Conservation (phyloP, 441 rosid species). For the Pelargonium australe region DNA sequence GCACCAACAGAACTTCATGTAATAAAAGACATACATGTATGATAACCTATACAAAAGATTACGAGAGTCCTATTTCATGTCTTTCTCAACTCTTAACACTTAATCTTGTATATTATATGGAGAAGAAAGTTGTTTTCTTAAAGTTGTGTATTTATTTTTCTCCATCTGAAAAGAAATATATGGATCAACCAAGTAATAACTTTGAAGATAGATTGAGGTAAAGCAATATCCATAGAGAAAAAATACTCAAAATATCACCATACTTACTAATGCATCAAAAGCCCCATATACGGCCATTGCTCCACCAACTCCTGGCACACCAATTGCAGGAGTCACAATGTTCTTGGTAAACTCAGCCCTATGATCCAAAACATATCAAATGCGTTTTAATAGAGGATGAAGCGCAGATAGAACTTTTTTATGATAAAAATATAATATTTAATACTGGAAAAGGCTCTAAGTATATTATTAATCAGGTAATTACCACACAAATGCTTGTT, state of each 20-base stretch:
- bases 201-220: neutral
- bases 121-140: neutral
- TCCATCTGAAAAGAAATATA: no score
- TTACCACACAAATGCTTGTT: constrained; percentile 93
- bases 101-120: neutral
- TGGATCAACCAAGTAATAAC: no score
- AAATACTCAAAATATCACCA: neutral
- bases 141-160: neutral
- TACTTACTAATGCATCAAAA: constrained; percentile 77
- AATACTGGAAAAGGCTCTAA: constrained; percentile 14
- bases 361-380: constrained; percentile 11
- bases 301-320: constrained; percentile 81
- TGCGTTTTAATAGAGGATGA: neutral
- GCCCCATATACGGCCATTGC: constrained; percentile 94
- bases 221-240: constrained; percentile 9
- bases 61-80: neutral
- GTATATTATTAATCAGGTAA: constrained; percentile 10
- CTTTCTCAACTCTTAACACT: neutral
- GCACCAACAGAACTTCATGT: neutral
- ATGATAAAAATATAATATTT: neutral
- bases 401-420: constrained; percentile 4
- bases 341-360: constrained; percentile 94
- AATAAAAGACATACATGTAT: neutral
- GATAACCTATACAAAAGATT: neutral
- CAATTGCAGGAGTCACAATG: constrained; percentile 67